Base-by-base conservation (phyloP, 306 rosid genomes). In the Vigna radiata region DNA sequence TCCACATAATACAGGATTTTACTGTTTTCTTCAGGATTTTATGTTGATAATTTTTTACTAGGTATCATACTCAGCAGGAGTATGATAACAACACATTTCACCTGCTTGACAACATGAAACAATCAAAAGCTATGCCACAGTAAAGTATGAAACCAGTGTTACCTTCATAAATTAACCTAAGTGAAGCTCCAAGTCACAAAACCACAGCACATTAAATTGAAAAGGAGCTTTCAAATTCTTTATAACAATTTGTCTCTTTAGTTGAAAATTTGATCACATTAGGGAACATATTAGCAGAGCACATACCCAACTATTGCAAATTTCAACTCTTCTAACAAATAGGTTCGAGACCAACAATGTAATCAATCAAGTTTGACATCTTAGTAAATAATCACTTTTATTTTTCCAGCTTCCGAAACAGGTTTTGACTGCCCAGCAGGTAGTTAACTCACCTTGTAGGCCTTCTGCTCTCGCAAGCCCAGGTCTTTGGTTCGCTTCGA, bases 11-110 rank as follows among this genome's bases (percentile, higher is more conserved):
- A 16, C 3, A 19, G 8, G 17, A 52, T 73, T 49, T 73, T 33
- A 77, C 29, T 56, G 14, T 65, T 44, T 59, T 44, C 73, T 59
- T 67, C 65, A 41, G 46, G 46, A 41, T 77, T 72, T 61, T 33
- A 33, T 7, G 68, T 43, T 46, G 41, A 43, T 58, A 54, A 43
- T 37, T 61, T n/a, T 60, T 78, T 46, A 68, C 60, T 7, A 50
- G 10, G 23, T 49, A 31, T 62, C 46, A 37, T 79, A 52, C 73
- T 27, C 25, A 50, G 56, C 15, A 18, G 52, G 17, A 75, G 37
- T 33, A 48, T 29, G 21, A 58, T 1, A 39, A 39, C n/a, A 73
- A 56, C 47, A 43, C 17, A 29, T 25, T 73, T 39, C 55, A 48
- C 21, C 46, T 58, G 75, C 33, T 36, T 31, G 36, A 4, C 36